Conservation (phyloP, 2,329 filamentous ascomycete species). For the Alternaria sp. region DNA sequence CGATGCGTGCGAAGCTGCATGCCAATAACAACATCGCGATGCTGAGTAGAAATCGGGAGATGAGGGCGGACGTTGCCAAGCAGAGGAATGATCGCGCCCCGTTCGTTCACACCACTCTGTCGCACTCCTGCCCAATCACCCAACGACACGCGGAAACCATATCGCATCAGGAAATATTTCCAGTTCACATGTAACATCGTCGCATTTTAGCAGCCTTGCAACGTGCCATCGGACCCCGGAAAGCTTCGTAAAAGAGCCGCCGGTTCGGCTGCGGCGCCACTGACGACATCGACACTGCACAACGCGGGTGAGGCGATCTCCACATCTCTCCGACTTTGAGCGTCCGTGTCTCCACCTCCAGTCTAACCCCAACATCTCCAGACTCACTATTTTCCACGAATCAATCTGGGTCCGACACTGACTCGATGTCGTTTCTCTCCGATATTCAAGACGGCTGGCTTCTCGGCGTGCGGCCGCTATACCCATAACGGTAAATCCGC, state of each 20-base stretch:
- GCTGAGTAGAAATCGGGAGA: neutral
- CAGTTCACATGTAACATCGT: constrained; percentile 11
- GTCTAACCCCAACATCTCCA: neutral
- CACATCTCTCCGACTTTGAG: constrained; percentile 13
- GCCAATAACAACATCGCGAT: neutral
- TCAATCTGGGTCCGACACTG: neutral
- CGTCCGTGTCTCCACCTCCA: constrained; percentile 12
- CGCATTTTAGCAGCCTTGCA: neutral
- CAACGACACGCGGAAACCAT: neutral
- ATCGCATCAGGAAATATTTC: constrained; percentile 6
- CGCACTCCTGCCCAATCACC: constrained; percentile 1
- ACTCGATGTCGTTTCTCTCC: constrained; percentile 13
- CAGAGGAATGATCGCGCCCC: neutral
- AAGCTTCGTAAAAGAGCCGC: constrained; percentile 6
- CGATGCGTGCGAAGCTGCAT: neutral
- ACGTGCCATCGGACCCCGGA: constrained; percentile 39
- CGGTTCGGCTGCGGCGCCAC: constrained; percentile 14
- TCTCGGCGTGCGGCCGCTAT: constrained; percentile 10
- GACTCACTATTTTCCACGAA: constrained; percentile 22
- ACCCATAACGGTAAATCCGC: constrained; percentile 1
- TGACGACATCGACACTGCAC: constrained; percentile 12
- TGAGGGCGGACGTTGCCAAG: constrained; percentile 8
- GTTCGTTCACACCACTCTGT: neutral
- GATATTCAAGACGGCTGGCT: constrained; percentile 10
- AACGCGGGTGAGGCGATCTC: constrained; percentile 24